Evolutionary conservation across 371 early-diverging fungal species (phyloP), one percentile per base, ranked within the genome.

Genomic region (Rhizomucor pusillus): DNA sequence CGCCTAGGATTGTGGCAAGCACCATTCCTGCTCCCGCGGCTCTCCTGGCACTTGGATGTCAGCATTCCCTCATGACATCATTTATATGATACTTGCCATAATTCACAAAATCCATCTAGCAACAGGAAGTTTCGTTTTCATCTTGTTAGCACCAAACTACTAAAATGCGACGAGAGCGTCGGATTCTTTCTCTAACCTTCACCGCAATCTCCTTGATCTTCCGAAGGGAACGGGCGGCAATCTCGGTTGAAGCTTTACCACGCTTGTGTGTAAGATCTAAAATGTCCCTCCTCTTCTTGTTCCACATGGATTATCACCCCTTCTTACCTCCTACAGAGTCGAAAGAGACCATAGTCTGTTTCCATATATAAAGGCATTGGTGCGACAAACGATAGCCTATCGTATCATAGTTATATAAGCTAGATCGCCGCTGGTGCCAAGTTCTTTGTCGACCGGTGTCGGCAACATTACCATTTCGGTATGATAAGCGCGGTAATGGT

Each of bases 291-390:
- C 14, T 14, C 14, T 14, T 37, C 14, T 37, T 14, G 37, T 37
- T 37, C 37, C 11, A 9, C 14, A 11, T 29, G n/a, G 20, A 14
- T 7, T 37, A 19, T 23, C 29, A 14, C 16, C 24, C 24, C 40
- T 5, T 37, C 19, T 40, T 60, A 73, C 77, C 74, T 77, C 62
- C 66, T 51, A 41, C 77, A 77, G 14, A 67, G 29, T 33, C 56
- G 66, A 20, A 76, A 76, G 12, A 76, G 54, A 1, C 76, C 76
- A 57, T 77, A 77, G 43, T 71, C 71, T 46, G 71, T 77, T 53
- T 77, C 74, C 43, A 66, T 73, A 48, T 75, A 73, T 56, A 75
- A 66, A 3, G 78, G 78, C 22, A 65, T 52, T 12, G 78, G 78
- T 34, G 67, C 63, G 13, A 69, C 64, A 67, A 75, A 75, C 3